Conservation (phyloP, 805 yeast species). For the Ogataea corticis region DNA sequence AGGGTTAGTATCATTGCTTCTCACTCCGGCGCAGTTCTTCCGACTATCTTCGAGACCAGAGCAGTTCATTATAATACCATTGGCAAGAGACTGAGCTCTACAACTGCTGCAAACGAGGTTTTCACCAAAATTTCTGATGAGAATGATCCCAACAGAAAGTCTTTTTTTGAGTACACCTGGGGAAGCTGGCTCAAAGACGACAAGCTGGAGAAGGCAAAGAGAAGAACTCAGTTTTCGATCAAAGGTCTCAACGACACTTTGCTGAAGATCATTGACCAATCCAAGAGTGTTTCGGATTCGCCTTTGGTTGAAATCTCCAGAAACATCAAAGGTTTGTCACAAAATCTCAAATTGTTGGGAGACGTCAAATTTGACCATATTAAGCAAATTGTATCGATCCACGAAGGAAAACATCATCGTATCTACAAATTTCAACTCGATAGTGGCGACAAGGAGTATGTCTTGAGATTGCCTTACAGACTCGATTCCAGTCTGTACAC, state of each 20-base stretch:
- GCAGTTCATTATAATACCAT: too few relatives aligned
- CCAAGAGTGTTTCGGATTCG: conserved; percentile 33
- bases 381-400: conserved; percentile 77
- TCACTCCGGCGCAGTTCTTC: not conserved
- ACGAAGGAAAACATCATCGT: conserved; percentile 94
- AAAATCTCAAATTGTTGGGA: conserved; percentile 24
- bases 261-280: conserved; percentile 43
- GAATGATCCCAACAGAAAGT: conserved; percentile 64
- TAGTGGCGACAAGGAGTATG: conserved; percentile 41
- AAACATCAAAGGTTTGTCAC: conserved; percentile 22
- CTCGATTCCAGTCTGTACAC: conserved; percentile 66
- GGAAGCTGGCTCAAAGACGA: conserved; percentile 93
- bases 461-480: conserved; percentile 84
- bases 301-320: conserved; percentile 13
- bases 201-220: conserved; percentile 64
- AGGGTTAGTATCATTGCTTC: not conserved
- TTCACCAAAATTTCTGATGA: conserved; percentile 60
- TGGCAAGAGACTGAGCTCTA: conserved; percentile 2
- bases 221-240: conserved; percentile 80
- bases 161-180: conserved; percentile 88
- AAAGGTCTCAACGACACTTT: conserved; percentile 67
- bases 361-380: conserved; percentile 36
- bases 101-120: conserved; percentile 32
- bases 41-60: not conserved
- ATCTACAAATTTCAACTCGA: conserved; percentile 71